phyloP scores from a whole-genome alignment of 306 rosid genomes.

The Biancaea sappan region DNA sequence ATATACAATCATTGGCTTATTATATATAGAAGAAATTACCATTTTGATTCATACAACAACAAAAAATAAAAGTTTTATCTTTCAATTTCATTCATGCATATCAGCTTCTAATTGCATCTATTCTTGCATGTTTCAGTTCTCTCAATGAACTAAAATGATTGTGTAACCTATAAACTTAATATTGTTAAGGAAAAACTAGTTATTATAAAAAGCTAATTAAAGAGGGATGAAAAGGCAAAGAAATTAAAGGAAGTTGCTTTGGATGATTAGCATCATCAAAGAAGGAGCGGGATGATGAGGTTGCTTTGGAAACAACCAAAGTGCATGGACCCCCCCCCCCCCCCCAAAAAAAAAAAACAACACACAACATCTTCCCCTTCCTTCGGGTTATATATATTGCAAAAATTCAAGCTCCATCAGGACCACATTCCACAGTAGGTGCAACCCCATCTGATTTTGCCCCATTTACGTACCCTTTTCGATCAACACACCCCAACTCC shows the following conservation, averaged over 20 bases:
- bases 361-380: too few relatives aligned
- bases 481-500: neutral
- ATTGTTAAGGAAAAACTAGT: too few relatives aligned
- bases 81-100: too few relatives aligned
- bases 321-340: neutral
- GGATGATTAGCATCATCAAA: neutral
- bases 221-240: neutral
- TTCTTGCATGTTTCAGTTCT: too few relatives aligned
- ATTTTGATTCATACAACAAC: too few relatives aligned
- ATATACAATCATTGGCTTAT: too few relatives aligned
- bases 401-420: neutral
- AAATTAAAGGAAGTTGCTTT: neutral
- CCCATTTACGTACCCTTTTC: neutral
- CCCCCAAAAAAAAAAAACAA: too few relatives aligned
- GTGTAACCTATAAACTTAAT: too few relatives aligned
- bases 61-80: too few relatives aligned
- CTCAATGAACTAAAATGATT: too few relatives aligned
- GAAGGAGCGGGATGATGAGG: slow-evolving; percentile 24
- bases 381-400: neutral
- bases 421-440: neutral
- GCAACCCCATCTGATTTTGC: neutral
- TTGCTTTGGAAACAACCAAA: slow-evolving; percentile 7
- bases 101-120: too few relatives aligned
- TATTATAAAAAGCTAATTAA: neutral
- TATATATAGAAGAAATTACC: too few relatives aligned